Conservation (phyloP, 345 rosid species). For the Euphorbia tirucalli region DNA sequence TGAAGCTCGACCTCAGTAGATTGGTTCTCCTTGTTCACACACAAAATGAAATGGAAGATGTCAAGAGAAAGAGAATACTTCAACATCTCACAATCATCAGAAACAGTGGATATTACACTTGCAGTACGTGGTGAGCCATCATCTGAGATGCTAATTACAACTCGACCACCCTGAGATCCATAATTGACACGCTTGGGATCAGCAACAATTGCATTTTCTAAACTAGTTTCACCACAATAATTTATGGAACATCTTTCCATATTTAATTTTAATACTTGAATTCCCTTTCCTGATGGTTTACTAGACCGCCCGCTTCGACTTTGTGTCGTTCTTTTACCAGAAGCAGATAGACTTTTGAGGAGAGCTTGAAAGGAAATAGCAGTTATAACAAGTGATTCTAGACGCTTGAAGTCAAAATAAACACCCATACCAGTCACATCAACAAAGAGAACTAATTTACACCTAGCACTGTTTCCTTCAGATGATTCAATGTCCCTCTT, state of each 20-base stretch:
- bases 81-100: constrained; percentile 54
- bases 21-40: constrained; percentile 81
- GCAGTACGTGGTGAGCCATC: constrained; percentile 87
- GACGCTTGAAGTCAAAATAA: constrained; percentile 65
- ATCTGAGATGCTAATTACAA: constrained; percentile 56
- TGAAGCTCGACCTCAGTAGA: constrained; percentile 84
- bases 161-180: constrained; percentile 97
- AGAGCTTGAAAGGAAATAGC: constrained; percentile 71
- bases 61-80: constrained; percentile 76
- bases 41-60: constrained; percentile 63
- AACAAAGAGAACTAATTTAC: constrained; percentile 71
- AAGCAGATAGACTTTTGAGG: constrained; percentile 54
- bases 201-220: constrained; percentile 63
- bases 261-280: constrained; percentile 64
- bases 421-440: constrained; percentile 88
- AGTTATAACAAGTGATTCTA: constrained; percentile 67
- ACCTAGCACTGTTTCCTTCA: constrained; percentile 54
- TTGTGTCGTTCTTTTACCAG: constrained; percentile 47
- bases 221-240: constrained; percentile 56
- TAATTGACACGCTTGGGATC: constrained; percentile 96
- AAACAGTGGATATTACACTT: constrained; percentile 46
- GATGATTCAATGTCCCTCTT: constrained; percentile 63
- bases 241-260: constrained; percentile 82
- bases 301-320: constrained; percentile 48
- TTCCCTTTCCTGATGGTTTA: constrained; percentile 76